phyloP scores from a whole-genome alignment of 164 flowering plant genomes.

The Malania oleifera region DNA sequence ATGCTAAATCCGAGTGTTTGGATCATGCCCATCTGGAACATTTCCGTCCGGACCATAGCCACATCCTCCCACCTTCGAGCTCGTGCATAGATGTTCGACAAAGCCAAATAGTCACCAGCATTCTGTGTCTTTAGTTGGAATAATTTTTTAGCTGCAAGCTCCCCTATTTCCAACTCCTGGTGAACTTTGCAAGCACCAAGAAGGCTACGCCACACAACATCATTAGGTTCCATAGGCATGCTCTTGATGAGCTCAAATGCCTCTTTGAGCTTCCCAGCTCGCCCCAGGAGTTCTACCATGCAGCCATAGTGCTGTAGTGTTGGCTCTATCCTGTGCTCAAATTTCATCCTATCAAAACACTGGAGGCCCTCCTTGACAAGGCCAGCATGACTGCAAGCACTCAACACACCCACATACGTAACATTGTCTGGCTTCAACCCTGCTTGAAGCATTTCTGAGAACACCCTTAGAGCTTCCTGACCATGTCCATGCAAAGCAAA shows the following conservation, averaged over 20 bases:
- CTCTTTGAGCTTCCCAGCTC: conserved; percentile 61
- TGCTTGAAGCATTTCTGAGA: conserved; percentile 53
- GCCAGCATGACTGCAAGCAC: conserved; percentile 73
- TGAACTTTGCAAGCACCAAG: conserved; percentile 61
- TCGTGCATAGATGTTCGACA: conserved; percentile 57
- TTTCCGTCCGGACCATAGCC: conserved; percentile 28
- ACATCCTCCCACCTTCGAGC: conserved; percentile 56
- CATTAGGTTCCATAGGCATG: conserved; percentile 71
- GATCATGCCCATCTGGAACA: conserved; percentile 32
- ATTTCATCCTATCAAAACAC: conserved; percentile 46
- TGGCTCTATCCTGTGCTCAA: conserved; percentile 56
- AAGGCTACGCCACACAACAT: conserved; percentile 66
- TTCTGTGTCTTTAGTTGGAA: conserved; percentile 27
- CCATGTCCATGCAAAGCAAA: conserved; percentile 66
- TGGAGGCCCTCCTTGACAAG: conserved; percentile 53
- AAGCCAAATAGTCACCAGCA: conserved; percentile 49
- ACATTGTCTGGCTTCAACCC: conserved; percentile 58
- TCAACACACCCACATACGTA: conserved; percentile 56
- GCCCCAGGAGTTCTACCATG: conserved; percentile 70
- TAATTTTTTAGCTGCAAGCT: conserved; percentile 39
- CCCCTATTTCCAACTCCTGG: conserved; percentile 41
- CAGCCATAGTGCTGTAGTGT: conserved; percentile 77
- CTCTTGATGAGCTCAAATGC: conserved; percentile 51
- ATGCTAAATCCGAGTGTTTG: conserved; percentile 57
- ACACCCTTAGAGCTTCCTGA: conserved; percentile 44